Conservation (phyloP, 208 protist genomes). For the Trypanosoma scelopori region DNA sequence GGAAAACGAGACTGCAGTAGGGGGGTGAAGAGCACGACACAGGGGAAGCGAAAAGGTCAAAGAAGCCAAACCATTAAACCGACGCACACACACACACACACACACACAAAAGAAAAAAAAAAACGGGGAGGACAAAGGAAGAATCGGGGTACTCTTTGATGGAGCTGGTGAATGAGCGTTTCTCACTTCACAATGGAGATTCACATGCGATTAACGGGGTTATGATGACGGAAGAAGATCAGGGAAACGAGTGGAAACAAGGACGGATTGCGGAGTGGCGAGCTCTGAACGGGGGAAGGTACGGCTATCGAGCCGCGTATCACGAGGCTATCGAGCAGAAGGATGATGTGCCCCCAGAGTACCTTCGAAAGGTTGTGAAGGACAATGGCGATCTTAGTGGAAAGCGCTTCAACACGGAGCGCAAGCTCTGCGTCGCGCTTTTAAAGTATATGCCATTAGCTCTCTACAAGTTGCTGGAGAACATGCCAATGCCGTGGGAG, state of each 20-base stretch:
- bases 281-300: conserved; percentile 60
- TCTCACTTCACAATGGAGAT: conserved; percentile 1
- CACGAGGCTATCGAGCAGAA: conserved; percentile 62
- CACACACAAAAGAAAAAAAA: not conserved
- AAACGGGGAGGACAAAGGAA: not conserved
- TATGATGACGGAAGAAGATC: conserved; percentile 16
- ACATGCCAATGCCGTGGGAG: conserved; percentile 99
- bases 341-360: conserved; percentile 96
- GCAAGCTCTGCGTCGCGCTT: conserved; percentile 99
- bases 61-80: too few relatives aligned
- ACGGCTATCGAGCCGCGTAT: conserved; percentile 74
- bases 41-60: too few relatives aligned
- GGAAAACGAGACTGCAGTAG: too few relatives aligned
- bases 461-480: conserved; percentile 99
- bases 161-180: not conserved
- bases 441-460: conserved; percentile 99
- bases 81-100: too few relatives aligned
- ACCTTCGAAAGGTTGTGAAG: conserved; percentile 99
- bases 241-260: conserved; percentile 37
- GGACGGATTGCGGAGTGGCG: conserved; percentile 65
- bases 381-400: conserved; percentile 99
- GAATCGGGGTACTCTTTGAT: not conserved
- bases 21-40: too few relatives aligned
- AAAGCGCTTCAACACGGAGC: conserved; percentile 98
- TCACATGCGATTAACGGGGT: too few relatives aligned